Percentiles rank a stretch among this genome's conserved stretches.
Evolutionary conservation across 176 grass and related monocot genomes (phyloP).

Genomic region (Oryza glumipatula): DNA sequence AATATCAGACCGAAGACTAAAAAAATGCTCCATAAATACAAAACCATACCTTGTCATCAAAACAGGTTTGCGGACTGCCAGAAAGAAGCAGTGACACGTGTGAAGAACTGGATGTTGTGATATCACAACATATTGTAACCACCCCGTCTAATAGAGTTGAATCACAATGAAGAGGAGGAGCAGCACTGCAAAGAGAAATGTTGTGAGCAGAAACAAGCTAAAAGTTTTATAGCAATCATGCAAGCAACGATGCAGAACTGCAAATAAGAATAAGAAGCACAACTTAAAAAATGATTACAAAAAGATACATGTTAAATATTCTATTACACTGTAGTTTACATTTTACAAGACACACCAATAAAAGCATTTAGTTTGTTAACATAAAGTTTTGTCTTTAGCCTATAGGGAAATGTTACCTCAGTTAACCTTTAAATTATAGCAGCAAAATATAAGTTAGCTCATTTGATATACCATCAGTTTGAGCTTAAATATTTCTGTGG

Average conservation of each 20-base stretch:
- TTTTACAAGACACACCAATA: constrained; percentile 1
- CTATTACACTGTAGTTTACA: neutral
- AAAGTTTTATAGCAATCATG: constrained; percentile 13
- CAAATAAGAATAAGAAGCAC: neutral
- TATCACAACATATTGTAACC: constrained; percentile 77
- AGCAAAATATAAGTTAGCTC: neutral
- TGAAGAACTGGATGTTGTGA: constrained; percentile 66
- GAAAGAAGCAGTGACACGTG: constrained; percentile 67
- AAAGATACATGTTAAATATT: neutral
- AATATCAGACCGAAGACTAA: constrained; percentile 1
- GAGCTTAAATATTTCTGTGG: neutral
- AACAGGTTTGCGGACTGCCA: constrained; percentile 62
- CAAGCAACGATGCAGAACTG: constrained; percentile 22
- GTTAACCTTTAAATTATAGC: constrained; percentile 1
- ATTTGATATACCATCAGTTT: neutral
- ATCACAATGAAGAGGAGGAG: constrained; percentile 58
- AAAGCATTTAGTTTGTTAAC: neutral
- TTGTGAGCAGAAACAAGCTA: constrained; percentile 1
- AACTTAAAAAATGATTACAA: neutral
- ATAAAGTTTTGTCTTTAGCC: neutral
- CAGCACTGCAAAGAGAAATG: constrained; percentile 48
- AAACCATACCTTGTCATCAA: constrained; percentile 70
- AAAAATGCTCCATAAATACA: neutral
- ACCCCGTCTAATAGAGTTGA: constrained; percentile 47
- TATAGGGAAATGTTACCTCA: neutral